Conservation (phyloP, 352 stramenopile genomes). For the Pythium brachiatum region DNA sequence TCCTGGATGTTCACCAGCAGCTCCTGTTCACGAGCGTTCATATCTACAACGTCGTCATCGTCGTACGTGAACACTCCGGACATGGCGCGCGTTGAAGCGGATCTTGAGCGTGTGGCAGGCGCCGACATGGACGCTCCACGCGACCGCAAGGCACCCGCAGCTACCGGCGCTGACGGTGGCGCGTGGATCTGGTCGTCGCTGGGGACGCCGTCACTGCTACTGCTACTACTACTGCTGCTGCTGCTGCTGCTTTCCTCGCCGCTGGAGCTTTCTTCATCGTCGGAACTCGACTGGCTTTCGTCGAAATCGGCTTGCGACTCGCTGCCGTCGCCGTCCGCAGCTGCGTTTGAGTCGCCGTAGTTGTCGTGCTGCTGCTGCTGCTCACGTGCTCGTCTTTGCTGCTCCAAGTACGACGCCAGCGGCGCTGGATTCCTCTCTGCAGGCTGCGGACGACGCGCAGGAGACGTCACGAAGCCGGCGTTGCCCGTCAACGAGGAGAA, state of each 20-base stretch:
- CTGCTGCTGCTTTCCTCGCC: slow-evolving; percentile 26
- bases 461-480: slow-evolving; percentile 15
- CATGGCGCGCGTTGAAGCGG: slow-evolving; percentile 16
- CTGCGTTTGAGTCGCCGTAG: slow-evolving; percentile 13
- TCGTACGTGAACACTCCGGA: slow-evolving; percentile 37
- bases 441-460: background rate
- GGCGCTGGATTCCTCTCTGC: slow-evolving; percentile 8
- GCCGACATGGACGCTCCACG: slow-evolving; percentile 5
- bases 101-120: slow-evolving; percentile 2
- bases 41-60: slow-evolving; percentile 65
- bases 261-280: slow-evolving; percentile 15
- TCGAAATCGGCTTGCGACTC: slow-evolving; percentile 9
- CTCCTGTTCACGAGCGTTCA: slow-evolving; percentile 84
- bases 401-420: slow-evolving; percentile 4
- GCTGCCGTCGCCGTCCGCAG: slow-evolving; percentile 23
- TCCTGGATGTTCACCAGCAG: slow-evolving; percentile 91
- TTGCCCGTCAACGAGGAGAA: slow-evolving; percentile 17
- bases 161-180: slow-evolving; percentile 1
- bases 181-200: slow-evolving; percentile 6
- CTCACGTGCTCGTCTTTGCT: background rate
- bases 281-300: slow-evolving; percentile 6
- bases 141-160: background rate
- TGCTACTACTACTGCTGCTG: slow-evolving; percentile 25
- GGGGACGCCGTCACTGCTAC: background rate
- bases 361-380: slow-evolving; percentile 10